Base-by-base conservation (phyloP, 2,329 filamentous ascomycete species). In the Ilyonectria mors-panacis region DNA sequence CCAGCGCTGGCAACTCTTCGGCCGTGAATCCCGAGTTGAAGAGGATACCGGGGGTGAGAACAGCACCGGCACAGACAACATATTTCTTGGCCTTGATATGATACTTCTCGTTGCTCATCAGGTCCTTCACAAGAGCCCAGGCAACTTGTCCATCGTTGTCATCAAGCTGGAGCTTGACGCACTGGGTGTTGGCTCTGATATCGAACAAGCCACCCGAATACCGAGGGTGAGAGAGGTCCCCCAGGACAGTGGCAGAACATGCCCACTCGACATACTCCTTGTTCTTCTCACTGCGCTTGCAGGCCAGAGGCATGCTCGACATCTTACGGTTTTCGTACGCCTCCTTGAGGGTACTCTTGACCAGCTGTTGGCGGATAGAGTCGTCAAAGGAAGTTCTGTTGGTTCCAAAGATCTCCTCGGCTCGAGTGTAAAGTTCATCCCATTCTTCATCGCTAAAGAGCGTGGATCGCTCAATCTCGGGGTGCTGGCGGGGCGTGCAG, bases 401-500 rank as follows among this genome's bases (percentile, higher is more conserved):
- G 4, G 28, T 55, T 28, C 48, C 35, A 13, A 62, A 15, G n/a
- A 62, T 13, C 19, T 21, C 9, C 28, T 62, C 59, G 1, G 42
- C 10, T n/a, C 47, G 26, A 8, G 12, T 17, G 50, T 62, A 62
- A 26, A 62, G 17, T 2, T 35, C n/a, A 17, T 62, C 50, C 50
- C 59, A 62, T 19, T 62, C 23, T 28, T 45, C 30, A n/a, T 62
- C 8, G 21, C 8, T 37, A 19, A 62, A 62, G 6, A 62, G 59
- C 6, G 47, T 28, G 6, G 59, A 62, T 28, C 59, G 26, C 37
- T 62, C 59, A 28, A 62, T 47, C 10, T 12, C 19, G 2, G 37
- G n/a, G 19, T 62, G 39, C 50, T 62, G n/a, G 15, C 59, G 59
- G 12, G 59, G 59, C 2, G 39, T 62, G n/a, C 59, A 62, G 50